Base-by-base conservation (phyloP, 495 filamentous ascomycete species). In the Podospora conica region DNA sequence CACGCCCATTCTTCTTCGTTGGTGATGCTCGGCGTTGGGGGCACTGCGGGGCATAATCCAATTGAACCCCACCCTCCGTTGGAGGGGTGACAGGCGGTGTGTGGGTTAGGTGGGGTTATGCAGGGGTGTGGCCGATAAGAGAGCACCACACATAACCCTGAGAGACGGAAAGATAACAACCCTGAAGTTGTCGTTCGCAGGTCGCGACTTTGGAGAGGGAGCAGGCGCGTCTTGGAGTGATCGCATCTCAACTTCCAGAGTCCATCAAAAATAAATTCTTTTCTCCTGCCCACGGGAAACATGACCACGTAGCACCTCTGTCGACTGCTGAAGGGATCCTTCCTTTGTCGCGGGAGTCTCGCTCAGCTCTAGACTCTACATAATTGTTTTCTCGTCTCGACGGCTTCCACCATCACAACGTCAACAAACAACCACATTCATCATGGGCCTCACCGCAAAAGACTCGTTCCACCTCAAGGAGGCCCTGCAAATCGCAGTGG, bases 401-500 rank as follows among this genome's bases (percentile, higher is more conserved):
- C 15, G n/a, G 40, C 40, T 48, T 48, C 40, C 40, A 56, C 54
- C 9, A 59, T 29, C 25, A 7, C 57, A 40, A 53, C 48, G 61
- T 53, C 15, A 28, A n/a, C n/a, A 24, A 27, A 27, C 54, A 56
- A 20, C 59, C 58, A 12, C 25, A 21, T 22, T 25, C 63, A n/a
- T 53, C 53, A 76, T 76, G 74, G 66, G 66, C 11, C 78, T 86
- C 55, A 81, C 76, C 25, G 74, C 81, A 53, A 72, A 75, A 63
- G 84, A 86, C 29, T 75, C 77, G 40, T 68, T 79, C 23, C 81
- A 83, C 61, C 76, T 86, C 33, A 73, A 87, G 73, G 83, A 81
- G 24, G 83, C 88, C 9, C 83, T 98, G 55, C 91, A 96, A 73
- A 87, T 90, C 65, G 92, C 94, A 23, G 87, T 91, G 0, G 83